Evolutionary conservation across 805 yeast genomes (phyloP), one percentile per base, ranked within the genome.

Genomic region (Wickerhamomyces bovis): DNA sequence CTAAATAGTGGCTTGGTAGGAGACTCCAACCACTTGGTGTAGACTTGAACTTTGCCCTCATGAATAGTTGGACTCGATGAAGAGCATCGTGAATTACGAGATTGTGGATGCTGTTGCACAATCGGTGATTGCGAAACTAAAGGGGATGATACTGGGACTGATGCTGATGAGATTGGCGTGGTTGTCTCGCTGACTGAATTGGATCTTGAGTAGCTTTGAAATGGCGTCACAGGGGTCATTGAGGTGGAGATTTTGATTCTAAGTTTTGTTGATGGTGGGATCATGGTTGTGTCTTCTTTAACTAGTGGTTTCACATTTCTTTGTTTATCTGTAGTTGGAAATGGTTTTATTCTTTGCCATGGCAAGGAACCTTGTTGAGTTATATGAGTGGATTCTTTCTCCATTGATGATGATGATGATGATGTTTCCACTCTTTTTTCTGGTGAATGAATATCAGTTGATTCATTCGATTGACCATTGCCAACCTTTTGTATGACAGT

Each of bases 61-160:
- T 25, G 36, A 11, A 43, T 41, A 9, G 20, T 42, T 23, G 46
- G 44, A 18, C 49, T 28, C 7, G 52, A 44, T 8, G 20, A 8
- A n/a, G 46, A 36, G 19, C 39, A 19, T 25, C 36, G 39, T 22
- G 45, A 43, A 12, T 35, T 35, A 7, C 20, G 20, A 36, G 47
- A 46, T 3, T 20, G 11, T 23, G 48, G 46, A 3, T 20, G 12
- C 13, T 42, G 38, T 9, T 36, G 15, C 18, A 43, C 12, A 3
- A 55, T 51, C 30, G 62, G 62, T 12, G 62, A 58, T 6, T 41
- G 43, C 63, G 62, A 58, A 3, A 54, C 38, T 16, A 47, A 44
- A 15, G 61, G 61, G 2, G 60, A 51, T 9, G 40, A 18, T 5
- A 23, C 9, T 22, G 61, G 61, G 2, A 58, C 50, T 9, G 40